Percentiles rank a stretch among this genome's conserved stretches.
Conservation (phyloP, 2,329 filamentous ascomycete species). For the Trichoderma guizhouense region DNA sequence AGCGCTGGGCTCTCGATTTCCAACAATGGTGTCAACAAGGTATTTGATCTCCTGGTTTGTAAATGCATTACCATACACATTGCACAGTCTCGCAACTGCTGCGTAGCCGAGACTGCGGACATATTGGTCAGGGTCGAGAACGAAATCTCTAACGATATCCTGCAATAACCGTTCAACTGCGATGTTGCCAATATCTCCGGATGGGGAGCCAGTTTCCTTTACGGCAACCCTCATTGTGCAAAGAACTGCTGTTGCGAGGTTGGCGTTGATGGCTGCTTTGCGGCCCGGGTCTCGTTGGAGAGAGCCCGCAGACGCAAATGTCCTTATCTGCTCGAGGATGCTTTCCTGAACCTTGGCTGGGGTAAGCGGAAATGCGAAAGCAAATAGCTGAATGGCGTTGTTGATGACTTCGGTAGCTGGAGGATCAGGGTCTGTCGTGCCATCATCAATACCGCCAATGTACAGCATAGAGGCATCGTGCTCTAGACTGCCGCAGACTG, state of each 20-base stretch:
- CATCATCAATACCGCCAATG: constrained; percentile 45
- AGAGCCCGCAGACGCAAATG: constrained; percentile 75
- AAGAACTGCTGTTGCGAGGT: constrained; percentile 78
- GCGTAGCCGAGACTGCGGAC: constrained; percentile 83
- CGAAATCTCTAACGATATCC: constrained; percentile 67
- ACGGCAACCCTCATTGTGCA: constrained; percentile 79
- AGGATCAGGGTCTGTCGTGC: constrained; percentile 61
- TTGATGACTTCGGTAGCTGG: constrained; percentile 93
- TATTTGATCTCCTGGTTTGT: constrained; percentile 88
- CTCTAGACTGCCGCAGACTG: constrained; percentile 79
- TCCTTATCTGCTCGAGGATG: constrained; percentile 87
- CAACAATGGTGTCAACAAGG: constrained; percentile 89
- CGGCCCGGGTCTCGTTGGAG: constrained; percentile 83
- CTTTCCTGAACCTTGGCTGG: constrained; percentile 92
- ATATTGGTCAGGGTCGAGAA: constrained; percentile 80
- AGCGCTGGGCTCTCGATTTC: constrained; percentile 88
- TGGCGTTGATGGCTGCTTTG: constrained; percentile 87
- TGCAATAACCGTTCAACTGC: constrained; percentile 83
- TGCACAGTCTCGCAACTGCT: constrained; percentile 82
- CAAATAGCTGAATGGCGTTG: constrained; percentile 88
- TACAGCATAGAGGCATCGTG: constrained; percentile 86
- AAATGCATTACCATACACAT: constrained; percentile 76
- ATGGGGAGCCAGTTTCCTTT: constrained; percentile 69
- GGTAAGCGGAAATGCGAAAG: constrained; percentile 84
- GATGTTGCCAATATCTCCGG: constrained; percentile 69